Base-by-base conservation (phyloP, 305 asterid species). In the Salvia sclarea region DNA sequence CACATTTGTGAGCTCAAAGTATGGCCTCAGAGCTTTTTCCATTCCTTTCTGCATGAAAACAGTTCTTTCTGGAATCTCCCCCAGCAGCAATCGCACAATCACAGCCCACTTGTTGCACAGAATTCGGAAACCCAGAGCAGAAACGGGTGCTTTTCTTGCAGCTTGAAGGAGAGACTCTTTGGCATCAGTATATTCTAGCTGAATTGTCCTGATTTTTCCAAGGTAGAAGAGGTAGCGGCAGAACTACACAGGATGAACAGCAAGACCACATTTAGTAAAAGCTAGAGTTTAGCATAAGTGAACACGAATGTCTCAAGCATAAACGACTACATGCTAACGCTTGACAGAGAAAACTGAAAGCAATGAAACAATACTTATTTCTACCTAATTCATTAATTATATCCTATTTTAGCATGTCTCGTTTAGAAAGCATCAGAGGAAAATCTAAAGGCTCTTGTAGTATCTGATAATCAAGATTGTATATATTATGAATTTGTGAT, bases 11-110 rank as follows among this genome's bases (percentile, higher is more conserved):
- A 90, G 97, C 83, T 90, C 97, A 73, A 90, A 92, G 85, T 90
- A 92, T n/a, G 98, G 98, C 75, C 96, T 84, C 74, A 90, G 78
- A 20, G 97, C 87, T 68, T 83, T 91, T 76, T 81, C 98, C 99
- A 94, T 94, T 53, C 96, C 99, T 78, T 91, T 91, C 84, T 94
- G 98, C 99, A 94, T 85, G 71, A 91, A 91, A 72, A 91, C 91
- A 58, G 96, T 94, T 77, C 98, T 82, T 79, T 94, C 98, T 6
- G 99, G 99, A 60, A 91, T 91, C 86, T 94, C 99, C 66, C 99
- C 98, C 9, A 90, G 96, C 73, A 92, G 82, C 66, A 92, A 75
- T 24, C 97, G 93, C 41, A 92, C 96, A 22, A 92, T 88, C 44
- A 90, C 95, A 75, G 98, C 96, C 97, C 97, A 92, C 67, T 90